phyloP scores from a whole-genome alignment of 2,329 filamentous ascomycete species.

The Pestalotiopsis sp. region DNA sequence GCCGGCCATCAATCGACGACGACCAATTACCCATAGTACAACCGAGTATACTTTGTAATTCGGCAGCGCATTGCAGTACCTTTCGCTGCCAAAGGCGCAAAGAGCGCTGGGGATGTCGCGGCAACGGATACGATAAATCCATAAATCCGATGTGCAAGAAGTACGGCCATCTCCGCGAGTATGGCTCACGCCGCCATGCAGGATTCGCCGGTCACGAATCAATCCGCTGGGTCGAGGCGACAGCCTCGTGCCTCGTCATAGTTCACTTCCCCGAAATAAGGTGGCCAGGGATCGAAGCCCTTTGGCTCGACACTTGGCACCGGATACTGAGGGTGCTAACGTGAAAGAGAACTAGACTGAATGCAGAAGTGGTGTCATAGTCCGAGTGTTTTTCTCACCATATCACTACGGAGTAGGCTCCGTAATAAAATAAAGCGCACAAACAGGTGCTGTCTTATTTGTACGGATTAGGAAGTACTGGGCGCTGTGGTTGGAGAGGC shows the following conservation, averaged over 20 bases:
- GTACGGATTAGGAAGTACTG: background rate
- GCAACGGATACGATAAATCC: background rate
- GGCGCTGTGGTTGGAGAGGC: background rate
- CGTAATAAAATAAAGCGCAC: background rate
- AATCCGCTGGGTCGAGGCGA: background rate
- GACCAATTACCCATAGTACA: background rate
- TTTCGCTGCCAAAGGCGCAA: too few species aligned
- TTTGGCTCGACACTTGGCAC: conserved; percentile 9
- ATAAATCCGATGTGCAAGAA: background rate
- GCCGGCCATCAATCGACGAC: background rate
- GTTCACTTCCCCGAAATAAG: conserved; percentile 9
- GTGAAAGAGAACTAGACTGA: conserved; percentile 5
- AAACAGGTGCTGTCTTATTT: background rate
- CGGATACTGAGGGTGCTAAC: background rate
- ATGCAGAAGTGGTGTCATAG: conserved; percentile 12
- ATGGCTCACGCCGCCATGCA: background rate
- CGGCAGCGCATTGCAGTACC: background rate
- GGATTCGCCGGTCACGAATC: background rate
- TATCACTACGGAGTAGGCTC: background rate
- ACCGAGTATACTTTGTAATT: background rate
- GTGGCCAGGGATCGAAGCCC: conserved; percentile 7
- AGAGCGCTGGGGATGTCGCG: background rate
- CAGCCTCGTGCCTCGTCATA: conserved; percentile 8
- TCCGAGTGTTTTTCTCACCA: background rate
- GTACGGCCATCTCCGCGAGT: background rate